phyloP scores from a whole-genome alignment of 2,329 filamentous ascomycete genomes.

The Chaetomium globosum region DNA sequence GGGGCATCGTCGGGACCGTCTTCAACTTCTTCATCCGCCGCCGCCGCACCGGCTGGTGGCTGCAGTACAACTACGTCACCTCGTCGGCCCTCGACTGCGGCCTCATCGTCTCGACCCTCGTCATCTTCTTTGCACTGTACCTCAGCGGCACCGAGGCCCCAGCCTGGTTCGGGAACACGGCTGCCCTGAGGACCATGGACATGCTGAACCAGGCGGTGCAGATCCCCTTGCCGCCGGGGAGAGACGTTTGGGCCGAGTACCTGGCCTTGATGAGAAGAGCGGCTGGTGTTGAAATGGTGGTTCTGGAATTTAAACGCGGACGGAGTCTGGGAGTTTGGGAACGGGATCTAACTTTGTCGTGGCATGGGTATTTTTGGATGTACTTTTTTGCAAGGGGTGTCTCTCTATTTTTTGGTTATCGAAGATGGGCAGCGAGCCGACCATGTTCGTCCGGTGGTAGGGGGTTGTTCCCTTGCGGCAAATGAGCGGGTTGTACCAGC shows the following conservation, averaged over 20 bases:
- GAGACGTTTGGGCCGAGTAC: constrained; percentile 54
- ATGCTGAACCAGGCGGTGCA: constrained; percentile 49
- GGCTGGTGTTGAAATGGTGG: neutral
- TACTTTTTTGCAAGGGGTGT: neutral
- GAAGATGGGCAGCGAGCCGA: neutral
- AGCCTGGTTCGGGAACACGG: constrained; percentile 64
- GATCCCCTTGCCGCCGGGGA: constrained; percentile 46
- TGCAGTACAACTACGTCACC: constrained; percentile 76
- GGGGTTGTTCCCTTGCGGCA: neutral
- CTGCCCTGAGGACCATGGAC: constrained; percentile 53
- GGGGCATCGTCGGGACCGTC: constrained; percentile 66
- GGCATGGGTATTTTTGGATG: constrained; percentile 11
- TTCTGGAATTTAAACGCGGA: neutral
- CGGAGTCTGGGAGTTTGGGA: constrained; percentile 17
- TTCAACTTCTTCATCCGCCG: constrained; percentile 71
- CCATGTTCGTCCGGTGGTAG: neutral
- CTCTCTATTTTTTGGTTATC: neutral
- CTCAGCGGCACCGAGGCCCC: constrained; percentile 59
- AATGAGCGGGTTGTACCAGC: constrained; percentile 10
- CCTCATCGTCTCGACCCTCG: constrained; percentile 64
- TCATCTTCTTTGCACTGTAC: constrained; percentile 71
- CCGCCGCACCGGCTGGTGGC: constrained; percentile 71
- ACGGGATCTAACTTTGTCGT: constrained; percentile 16
- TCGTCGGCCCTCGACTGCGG: constrained; percentile 72
- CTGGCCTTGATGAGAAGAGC: constrained; percentile 30